Percentiles rank a stretch among this genome's conserved stretches.
Conservation (phyloP, 1,139 yeast genomes). For the Citeromyces hawaiiensis region DNA sequence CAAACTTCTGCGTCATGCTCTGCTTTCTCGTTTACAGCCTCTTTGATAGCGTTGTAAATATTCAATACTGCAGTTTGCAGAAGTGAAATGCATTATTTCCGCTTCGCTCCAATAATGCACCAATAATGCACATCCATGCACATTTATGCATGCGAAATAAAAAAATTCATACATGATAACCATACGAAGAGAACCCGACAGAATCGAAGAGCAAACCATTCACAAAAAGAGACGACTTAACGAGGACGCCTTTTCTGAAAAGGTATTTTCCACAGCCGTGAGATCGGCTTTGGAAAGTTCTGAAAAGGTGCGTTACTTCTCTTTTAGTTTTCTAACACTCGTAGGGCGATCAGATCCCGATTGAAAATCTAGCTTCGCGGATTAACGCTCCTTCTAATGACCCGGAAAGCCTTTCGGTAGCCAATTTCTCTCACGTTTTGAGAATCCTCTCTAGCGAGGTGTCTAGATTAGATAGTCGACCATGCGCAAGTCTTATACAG, state of each 20-base stretch:
- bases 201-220: background rate
- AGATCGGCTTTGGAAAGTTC: conserved; percentile 59
- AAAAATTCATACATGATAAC: no score
- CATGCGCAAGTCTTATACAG: conserved; percentile 28
- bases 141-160: no score
- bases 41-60: no score
- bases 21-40: no score
- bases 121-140: no score
- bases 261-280: background rate
- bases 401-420: conserved; percentile 25
- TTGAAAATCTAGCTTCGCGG: conserved; percentile 31
- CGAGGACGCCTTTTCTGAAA: background rate
- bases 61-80: no score
- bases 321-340: no score
- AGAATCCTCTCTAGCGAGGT: conserved; percentile 35
- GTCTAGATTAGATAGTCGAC: conserved; percentile 31
- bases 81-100: no score
- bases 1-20: no score
- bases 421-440: conserved; percentile 28
- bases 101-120: no score
- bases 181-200: no score
- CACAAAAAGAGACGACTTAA: background rate
- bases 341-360: conserved; percentile 25
- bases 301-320: conserved; percentile 38
- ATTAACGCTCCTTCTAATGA: conserved; percentile 22